A percentile compares a stretch with the other conserved stretches of the same genome.
Conservation (phyloP, 768 basidiomycete species). For the Rhizopogon sp. region DNA sequence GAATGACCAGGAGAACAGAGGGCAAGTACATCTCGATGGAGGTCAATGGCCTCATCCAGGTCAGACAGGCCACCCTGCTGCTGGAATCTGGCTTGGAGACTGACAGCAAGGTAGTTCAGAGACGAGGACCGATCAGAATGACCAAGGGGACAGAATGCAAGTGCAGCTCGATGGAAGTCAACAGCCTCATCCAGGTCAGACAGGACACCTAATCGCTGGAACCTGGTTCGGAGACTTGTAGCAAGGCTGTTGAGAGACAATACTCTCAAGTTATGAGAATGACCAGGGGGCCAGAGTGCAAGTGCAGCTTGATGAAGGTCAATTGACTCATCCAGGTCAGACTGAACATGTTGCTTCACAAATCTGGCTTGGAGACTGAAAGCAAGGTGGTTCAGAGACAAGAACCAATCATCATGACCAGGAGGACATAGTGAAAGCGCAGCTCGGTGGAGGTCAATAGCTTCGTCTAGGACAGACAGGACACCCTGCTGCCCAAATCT, state of each 20-base stretch:
- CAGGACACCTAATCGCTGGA: neutral
- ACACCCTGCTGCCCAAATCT: neutral
- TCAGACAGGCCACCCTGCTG: conserved; percentile 5
- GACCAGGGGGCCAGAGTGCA: neutral
- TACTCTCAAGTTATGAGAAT: neutral
- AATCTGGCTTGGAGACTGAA: conserved; percentile 4
- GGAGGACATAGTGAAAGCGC: neutral
- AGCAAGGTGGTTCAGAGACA: neutral
- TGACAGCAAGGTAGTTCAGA: conserved; percentile 10
- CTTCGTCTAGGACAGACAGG: neutral
- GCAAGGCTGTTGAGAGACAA: neutral
- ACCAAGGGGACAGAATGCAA: neutral
- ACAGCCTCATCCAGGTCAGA: conserved; percentile 15
- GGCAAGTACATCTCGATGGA: neutral
- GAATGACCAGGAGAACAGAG: neutral
- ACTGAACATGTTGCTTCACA: neutral
- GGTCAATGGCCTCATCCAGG: conserved; percentile 8
- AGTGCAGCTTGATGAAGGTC: neutral
- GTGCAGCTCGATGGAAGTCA: neutral
- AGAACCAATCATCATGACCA: neutral
- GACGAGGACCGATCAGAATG: neutral
- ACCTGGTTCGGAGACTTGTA: neutral
- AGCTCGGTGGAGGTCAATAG: neutral
- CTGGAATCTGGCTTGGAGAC: conserved; percentile 1
- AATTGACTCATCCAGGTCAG: conserved; percentile 9